These are phyloP conservation scores for Scheffersomyces spartinae DNA, from an alignment of 805 yeast species.

Conservation along the genomic window DNA sequence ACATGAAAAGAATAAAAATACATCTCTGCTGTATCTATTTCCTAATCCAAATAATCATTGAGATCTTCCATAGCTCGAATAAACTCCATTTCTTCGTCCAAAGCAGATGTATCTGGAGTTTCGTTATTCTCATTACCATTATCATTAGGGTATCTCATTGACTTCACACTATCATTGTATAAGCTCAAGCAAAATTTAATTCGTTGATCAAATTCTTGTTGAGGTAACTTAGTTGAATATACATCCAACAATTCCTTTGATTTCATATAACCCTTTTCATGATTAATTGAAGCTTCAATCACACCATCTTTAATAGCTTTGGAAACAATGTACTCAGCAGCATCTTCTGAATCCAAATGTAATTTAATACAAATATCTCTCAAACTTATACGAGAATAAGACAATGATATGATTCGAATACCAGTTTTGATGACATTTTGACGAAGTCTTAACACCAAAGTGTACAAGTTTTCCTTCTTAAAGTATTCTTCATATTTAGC, in stretches of 20 bases:
- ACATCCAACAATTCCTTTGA: slow-evolving; percentile 78
- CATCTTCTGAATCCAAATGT: slow-evolving; percentile 86
- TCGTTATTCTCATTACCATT: no score
- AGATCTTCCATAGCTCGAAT: no score
- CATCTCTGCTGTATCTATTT: no score
- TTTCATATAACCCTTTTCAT: slow-evolving; percentile 84
- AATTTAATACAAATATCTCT: slow-evolving; percentile 90
- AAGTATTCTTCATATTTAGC: slow-evolving; percentile 49
- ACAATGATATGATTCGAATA: slow-evolving; percentile 80
- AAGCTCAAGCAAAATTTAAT: slow-evolving; percentile 82
- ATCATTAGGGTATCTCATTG: slow-evolving; percentile 83
- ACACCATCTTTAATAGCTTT: slow-evolving; percentile 97
- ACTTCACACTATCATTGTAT: slow-evolving; percentile 86
- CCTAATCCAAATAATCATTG: no score
- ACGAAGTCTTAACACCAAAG: slow-evolving; percentile 78
- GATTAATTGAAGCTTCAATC: slow-evolving; percentile 88
- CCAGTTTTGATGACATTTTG: slow-evolving; percentile 98
- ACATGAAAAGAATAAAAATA: no score
- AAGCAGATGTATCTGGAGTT: no score
- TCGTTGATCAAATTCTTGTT: slow-evolving; percentile 81
- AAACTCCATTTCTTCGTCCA: no score
- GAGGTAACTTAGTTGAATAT: slow-evolving; percentile 83
- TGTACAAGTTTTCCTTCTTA: slow-evolving; percentile 68
- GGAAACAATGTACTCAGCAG: slow-evolving; percentile 93
- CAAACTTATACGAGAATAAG: slow-evolving; percentile 83